These are phyloP conservation scores for Fusarium gaditjirri DNA, from an alignment of 2,329 filamentous ascomycete species.

Conservation along the genomic window DNA sequence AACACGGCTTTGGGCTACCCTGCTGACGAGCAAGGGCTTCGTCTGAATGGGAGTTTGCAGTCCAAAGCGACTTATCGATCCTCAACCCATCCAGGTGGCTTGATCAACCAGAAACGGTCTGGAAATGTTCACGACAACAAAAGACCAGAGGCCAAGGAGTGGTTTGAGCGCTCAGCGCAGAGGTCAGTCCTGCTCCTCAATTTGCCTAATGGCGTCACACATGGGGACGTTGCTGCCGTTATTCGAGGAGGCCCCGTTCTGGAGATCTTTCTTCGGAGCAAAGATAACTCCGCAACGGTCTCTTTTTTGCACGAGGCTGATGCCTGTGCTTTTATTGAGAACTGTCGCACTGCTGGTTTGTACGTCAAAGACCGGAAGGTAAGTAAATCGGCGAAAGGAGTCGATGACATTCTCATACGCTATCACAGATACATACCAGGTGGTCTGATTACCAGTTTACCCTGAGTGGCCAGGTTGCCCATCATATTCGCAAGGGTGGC, in stretches of 20 bases:
- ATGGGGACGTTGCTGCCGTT: constrained; percentile 71
- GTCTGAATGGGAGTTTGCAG: background rate
- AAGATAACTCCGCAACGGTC: constrained; percentile 70
- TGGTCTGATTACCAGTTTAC: constrained; percentile 80
- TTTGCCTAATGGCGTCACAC: constrained; percentile 69
- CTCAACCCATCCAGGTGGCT: background rate
- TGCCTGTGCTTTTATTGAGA: constrained; percentile 72
- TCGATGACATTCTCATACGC: background rate
- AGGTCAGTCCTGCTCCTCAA: constrained; percentile 72
- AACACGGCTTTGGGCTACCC: background rate
- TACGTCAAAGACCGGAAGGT: constrained; percentile 77
- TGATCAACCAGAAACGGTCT: background rate
- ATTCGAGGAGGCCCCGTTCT: constrained; percentile 77
- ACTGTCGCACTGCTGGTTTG: constrained; percentile 72
- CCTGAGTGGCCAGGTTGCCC: constrained; percentile 69
- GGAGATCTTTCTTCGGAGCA: constrained; percentile 70
- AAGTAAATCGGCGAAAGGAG: constrained; percentile 40
- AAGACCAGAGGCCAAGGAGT: background rate
- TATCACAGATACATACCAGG: constrained; percentile 68
- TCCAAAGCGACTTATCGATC: background rate
- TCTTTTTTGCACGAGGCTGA: constrained; percentile 75
- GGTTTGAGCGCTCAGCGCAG: constrained; percentile 51
- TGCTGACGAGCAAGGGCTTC: background rate
- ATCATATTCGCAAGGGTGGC: constrained; percentile 73
- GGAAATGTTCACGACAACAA: background rate